These are phyloP conservation scores for Garcia nutans DNA, from an alignment of 345 rosid genomes.

Conservation along the genomic window DNA sequence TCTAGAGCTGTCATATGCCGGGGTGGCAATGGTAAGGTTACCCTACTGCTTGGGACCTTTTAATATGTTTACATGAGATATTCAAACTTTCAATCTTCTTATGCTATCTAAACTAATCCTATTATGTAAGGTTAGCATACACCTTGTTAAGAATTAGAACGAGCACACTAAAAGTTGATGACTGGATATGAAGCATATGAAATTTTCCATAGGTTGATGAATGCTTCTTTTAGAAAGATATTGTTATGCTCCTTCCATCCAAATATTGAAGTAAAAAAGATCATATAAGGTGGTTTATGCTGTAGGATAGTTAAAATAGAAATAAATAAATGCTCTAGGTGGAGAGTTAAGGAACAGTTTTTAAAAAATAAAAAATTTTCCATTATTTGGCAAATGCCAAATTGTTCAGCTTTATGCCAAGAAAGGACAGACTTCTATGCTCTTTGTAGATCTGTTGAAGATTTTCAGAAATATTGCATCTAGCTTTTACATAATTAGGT, in stretches of 20 bases:
- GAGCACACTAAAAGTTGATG: too few relatives aligned
- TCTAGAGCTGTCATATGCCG: slow-evolving; percentile 98
- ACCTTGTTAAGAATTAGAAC: background rate
- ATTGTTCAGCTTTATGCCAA: background rate
- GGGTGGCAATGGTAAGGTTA: slow-evolving; percentile 72
- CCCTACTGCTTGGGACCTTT: background rate
- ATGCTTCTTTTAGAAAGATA: background rate
- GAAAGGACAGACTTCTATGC: background rate
- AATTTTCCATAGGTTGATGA: background rate
- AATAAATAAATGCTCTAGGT: background rate
- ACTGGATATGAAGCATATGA: too few relatives aligned
- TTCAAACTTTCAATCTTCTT: background rate
- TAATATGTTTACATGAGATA: background rate
- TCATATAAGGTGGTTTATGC: background rate
- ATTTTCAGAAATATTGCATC: background rate
- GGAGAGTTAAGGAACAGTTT: background rate
- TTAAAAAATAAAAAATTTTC: background rate
- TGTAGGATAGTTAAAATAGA: background rate
- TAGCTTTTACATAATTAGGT: background rate
- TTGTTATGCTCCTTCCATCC: background rate
- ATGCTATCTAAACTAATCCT: background rate
- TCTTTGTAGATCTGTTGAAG: background rate
- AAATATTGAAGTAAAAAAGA: background rate
- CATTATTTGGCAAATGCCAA: background rate
- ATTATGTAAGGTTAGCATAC: background rate